Base-by-base conservation (phyloP, 495 filamentous ascomycete species). In the Xylaria telfairii region DNA sequence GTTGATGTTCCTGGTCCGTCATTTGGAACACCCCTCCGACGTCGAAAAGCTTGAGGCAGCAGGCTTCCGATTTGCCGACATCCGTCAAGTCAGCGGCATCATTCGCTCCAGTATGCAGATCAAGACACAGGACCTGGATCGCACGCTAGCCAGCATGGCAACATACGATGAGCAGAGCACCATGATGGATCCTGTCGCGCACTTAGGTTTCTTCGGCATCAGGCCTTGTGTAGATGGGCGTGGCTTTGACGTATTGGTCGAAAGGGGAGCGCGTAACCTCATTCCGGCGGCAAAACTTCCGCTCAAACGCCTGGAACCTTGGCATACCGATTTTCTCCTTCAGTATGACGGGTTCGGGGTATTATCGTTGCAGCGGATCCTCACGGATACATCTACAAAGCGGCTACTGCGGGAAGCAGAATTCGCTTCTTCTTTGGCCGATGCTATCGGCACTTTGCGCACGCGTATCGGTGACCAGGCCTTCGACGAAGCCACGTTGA, bases 1-100 rank as follows among this genome's bases (percentile, higher is more conserved):
- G 65, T 79, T 95, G 60, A 87, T 97, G 72, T 95, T 96, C 71
- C 85, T 95, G 26, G 91, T 95, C n/a, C 91, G 91, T 17, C 85
- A 84, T 42, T 83, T 92, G 3, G 83, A 87, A 34, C 85, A 81
- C 64, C 37, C 61, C 44, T 79, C 82, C 0, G 92, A 91, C 21
- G 85, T 88, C 8, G 79, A 83, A 62, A 86, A 85, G 26, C 81
- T 97, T n/a, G 85, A 89, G 68, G 88, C 90, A 2, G 80, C 84
- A n/a, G 94, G 95, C 0, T 96, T 88, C 75, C 87, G 90, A 17
- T 97, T 97, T 71, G 91, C 92, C 7, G 83, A 87, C 8, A 81
- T 91, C 24, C 84, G 86, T 28, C 91, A 93, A 59, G 88, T 97
- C n/a, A 83, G 87, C 13, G 85, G 85, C 4, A 85, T 87, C 39